Evolutionary conservation across 306 rosid genomes (phyloP).

Genomic region (Quercus parvula): DNA sequence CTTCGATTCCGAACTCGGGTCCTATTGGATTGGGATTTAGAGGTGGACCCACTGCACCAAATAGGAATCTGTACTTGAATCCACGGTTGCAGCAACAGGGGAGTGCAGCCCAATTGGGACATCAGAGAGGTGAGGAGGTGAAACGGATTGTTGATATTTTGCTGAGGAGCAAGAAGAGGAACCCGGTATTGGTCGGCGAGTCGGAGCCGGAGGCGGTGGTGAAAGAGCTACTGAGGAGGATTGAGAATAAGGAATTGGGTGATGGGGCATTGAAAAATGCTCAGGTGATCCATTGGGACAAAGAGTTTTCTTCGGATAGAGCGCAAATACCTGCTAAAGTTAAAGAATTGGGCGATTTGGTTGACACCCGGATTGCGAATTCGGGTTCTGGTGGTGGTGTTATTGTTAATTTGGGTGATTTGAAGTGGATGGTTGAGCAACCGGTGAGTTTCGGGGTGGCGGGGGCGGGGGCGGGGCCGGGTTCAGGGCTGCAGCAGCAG

Average conservation of each 20-base stretch:
- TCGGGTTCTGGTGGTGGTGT: slow-evolving; percentile 34
- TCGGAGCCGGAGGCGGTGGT: slow-evolving; percentile 81
- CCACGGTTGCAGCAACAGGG: slow-evolving; percentile 78
- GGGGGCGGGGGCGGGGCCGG: slow-evolving; percentile 36
- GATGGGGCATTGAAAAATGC: slow-evolving; percentile 49
- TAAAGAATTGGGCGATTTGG: slow-evolving; percentile 61
- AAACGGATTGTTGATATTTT: slow-evolving; percentile 62
- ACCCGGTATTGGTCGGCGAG: slow-evolving; percentile 91
- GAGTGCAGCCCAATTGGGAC: slow-evolving; percentile 40
- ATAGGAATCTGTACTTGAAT: slow-evolving; percentile 67
- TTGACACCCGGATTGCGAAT: slow-evolving; percentile 50
- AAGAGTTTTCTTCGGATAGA: slow-evolving; percentile 64
- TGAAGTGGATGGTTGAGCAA: slow-evolving; percentile 94
- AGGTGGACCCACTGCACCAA: slow-evolving; percentile 45
- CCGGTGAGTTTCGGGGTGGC: slow-evolving; percentile 40
- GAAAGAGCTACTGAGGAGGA: slow-evolving; percentile 62
- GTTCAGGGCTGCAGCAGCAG: slow-evolving; percentile 39
- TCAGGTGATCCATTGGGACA: slow-evolving; percentile 65
- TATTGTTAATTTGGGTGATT: slow-evolving; percentile 78
- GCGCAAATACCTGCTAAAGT: slow-evolving; percentile 42
- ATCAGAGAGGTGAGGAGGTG: slow-evolving; percentile 66
- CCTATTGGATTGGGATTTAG: slow-evolving; percentile 72
- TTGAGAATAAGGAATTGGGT: slow-evolving; percentile 62
- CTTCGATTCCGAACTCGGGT: slow-evolving; percentile 41
- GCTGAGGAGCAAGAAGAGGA: slow-evolving; percentile 58